Evolutionary conservation across 1,284 basidiomycete species (phyloP).

Genomic region (Kwoniella shivajii): DNA sequence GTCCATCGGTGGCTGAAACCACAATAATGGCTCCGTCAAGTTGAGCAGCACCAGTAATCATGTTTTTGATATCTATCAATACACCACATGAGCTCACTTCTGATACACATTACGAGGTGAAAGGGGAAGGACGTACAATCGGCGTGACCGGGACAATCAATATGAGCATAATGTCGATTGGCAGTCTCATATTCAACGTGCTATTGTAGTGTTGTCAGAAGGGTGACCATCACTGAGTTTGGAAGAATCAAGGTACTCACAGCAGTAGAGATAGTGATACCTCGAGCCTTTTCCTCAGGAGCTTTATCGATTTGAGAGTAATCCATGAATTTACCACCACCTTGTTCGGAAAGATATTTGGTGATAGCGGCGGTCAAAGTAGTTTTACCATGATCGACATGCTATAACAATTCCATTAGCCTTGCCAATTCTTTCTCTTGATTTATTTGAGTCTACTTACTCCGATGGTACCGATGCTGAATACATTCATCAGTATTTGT

Average conservation of each 20-base stretch:
- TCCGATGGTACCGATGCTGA: slow-evolving; percentile 82
- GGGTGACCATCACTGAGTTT: not conserved
- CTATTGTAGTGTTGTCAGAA: slow-evolving; percentile 45
- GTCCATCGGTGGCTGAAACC: slow-evolving; percentile 97
- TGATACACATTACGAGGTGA: not conserved
- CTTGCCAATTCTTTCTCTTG: not conserved
- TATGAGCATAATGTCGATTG: slow-evolving; percentile 94
- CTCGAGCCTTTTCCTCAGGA: slow-evolving; percentile 99
- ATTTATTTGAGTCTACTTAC: slow-evolving; percentile 41
- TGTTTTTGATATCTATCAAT: slow-evolving; percentile 63
- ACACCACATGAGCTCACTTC: not conserved
- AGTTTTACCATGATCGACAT: slow-evolving; percentile 93
- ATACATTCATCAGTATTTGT: not conserved
- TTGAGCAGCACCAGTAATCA: slow-evolving; percentile 99
- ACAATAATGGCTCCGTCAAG: slow-evolving; percentile 98
- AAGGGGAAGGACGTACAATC: slow-evolving; percentile 6
- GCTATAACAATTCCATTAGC: slow-evolving; percentile 46
- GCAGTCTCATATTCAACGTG: slow-evolving; percentile 98
- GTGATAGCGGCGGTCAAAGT: slow-evolving; percentile 99
- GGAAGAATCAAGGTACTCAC: slow-evolving; percentile 25
- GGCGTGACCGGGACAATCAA: slow-evolving; percentile 70
- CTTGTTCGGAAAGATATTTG: slow-evolving; percentile 84
- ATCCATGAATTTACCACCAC: slow-evolving; percentile 89
- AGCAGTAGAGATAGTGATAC: slow-evolving; percentile 87
- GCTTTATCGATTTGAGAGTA: slow-evolving; percentile 99